Evolutionary conservation across 306 rosid genomes (phyloP).

Genomic region (Echinosophora koreensis): DNA sequence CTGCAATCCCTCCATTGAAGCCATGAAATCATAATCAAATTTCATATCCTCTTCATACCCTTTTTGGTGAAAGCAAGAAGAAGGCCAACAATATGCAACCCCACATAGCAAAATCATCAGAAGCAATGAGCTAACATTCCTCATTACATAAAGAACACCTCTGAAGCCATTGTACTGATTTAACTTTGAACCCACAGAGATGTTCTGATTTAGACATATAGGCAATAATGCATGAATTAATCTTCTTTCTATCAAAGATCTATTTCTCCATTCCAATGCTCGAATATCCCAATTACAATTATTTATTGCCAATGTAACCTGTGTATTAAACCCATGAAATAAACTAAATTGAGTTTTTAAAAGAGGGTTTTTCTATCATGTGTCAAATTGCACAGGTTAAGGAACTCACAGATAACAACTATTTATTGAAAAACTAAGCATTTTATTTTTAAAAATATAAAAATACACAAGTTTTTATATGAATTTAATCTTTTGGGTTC

Average conservation of each 20-base stretch:
- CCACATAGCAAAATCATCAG: conserved; percentile 65
- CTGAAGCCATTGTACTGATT: conserved; percentile 74
- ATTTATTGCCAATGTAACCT: conserved; percentile 60
- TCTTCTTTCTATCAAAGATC: conserved; percentile 62
- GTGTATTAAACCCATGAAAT: too few relatives aligned
- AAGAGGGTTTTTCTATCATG: too few relatives aligned
- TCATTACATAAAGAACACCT: conserved; percentile 73
- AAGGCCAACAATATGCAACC: conserved; percentile 63
- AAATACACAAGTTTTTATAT: too few relatives aligned
- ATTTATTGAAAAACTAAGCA: too few relatives aligned
- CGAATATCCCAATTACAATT: conserved; percentile 60
- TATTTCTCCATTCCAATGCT: conserved; percentile 68
- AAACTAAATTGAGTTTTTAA: too few relatives aligned
- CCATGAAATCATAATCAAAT: conserved; percentile 59
- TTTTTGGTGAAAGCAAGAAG: conserved; percentile 51
- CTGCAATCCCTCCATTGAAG: conserved; percentile 56
- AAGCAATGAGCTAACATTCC: conserved; percentile 66
- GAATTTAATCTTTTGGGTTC: too few relatives aligned
- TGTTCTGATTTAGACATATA: conserved; percentile 43
- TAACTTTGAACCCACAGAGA: conserved; percentile 55
- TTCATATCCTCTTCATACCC: conserved; percentile 46
- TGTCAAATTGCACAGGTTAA: too few relatives aligned
- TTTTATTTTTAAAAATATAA: too few relatives aligned
- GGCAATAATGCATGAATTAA: conserved; percentile 54
- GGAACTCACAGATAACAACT: too few relatives aligned